A percentile compares a stretch with the other conserved stretches of the same genome.
These are phyloP conservation scores for Santalum album DNA, from an alignment of 164 flowering plant genomes.

Conservation along the genomic window DNA sequence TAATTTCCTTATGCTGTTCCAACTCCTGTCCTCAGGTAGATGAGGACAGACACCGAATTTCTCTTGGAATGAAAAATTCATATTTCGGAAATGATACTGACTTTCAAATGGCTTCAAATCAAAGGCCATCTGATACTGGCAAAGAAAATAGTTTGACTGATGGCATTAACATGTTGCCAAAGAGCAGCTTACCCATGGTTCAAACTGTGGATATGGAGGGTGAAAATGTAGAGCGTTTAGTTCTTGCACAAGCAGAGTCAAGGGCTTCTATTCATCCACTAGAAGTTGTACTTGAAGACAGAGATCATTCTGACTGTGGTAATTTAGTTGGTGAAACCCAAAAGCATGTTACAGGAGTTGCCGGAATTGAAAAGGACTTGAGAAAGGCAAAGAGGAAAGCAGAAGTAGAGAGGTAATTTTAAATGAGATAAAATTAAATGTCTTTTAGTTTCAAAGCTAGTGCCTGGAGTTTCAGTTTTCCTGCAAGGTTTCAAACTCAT, in stretches of 20 bases:
- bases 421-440: background rate
- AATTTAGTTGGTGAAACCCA: conserved; percentile 14
- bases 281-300: conserved; percentile 72
- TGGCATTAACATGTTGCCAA: conserved; percentile 9
- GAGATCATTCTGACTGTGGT: conserved; percentile 33
- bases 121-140: conserved; percentile 15
- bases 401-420: conserved; percentile 54
- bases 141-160: conserved; percentile 12
- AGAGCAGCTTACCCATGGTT: conserved; percentile 4
- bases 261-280: conserved; percentile 83
- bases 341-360: conserved; percentile 17
- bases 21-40: conserved; percentile 44
- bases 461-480: background rate
- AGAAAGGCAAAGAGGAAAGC: conserved; percentile 53
- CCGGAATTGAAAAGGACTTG: conserved; percentile 22
- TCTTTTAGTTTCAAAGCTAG: too few species aligned
- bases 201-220: conserved; percentile 14
- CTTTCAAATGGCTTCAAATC: conserved; percentile 9
- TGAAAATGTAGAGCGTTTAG: conserved; percentile 18
- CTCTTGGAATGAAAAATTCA: conserved; percentile 83
- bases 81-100: conserved; percentile 23
- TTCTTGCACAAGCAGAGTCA: conserved; percentile 45
- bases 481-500: background rate
- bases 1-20: background rate
- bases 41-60: conserved; percentile 53